phyloP scores from a whole-genome alignment of 2,329 filamentous ascomycete species.

The Microsporum ferrugineum region DNA sequence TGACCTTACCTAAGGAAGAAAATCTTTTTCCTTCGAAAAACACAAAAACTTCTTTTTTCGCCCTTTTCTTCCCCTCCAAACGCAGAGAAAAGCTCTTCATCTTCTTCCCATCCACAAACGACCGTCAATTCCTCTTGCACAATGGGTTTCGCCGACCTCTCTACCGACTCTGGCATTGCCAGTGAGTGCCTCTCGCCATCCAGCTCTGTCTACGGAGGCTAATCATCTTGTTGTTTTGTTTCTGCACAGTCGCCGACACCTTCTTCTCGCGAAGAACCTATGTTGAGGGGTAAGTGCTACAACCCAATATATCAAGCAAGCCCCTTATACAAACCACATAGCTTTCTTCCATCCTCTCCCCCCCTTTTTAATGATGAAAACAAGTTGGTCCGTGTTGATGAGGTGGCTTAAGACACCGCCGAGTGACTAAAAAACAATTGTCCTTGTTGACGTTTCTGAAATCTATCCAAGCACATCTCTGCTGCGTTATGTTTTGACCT shows the following conservation, averaged over 20 bases:
- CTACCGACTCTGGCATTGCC: conserved; percentile 51
- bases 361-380: conserved; percentile 57
- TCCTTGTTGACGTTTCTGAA: conserved; percentile 61
- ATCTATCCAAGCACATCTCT: conserved; percentile 2
- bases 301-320: background rate
- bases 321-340: background rate
- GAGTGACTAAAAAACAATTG: conserved; percentile 63
- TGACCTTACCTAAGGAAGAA: background rate
- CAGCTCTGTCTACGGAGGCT: conserved; percentile 14
- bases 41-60: background rate
- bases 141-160: conserved; percentile 59
- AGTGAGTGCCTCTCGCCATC: conserved; percentile 35
- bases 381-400: conserved; percentile 88
- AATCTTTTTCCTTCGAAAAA: background rate
- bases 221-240: conserved; percentile 16
- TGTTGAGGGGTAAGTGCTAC: conserved; percentile 61
- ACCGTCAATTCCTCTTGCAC: conserved; percentile 15
- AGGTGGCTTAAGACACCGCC: conserved; percentile 86
- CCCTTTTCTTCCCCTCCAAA: background rate
- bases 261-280: conserved; percentile 56
- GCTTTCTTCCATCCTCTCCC: conserved; percentile 7
- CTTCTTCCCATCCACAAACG: background rate
- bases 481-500: conserved; percentile 10
- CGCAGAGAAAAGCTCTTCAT: conserved; percentile 17
- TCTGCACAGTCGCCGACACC: conserved; percentile 32